Base-by-base conservation (phyloP, 306 rosid species). In the Prunus salicina region DNA sequence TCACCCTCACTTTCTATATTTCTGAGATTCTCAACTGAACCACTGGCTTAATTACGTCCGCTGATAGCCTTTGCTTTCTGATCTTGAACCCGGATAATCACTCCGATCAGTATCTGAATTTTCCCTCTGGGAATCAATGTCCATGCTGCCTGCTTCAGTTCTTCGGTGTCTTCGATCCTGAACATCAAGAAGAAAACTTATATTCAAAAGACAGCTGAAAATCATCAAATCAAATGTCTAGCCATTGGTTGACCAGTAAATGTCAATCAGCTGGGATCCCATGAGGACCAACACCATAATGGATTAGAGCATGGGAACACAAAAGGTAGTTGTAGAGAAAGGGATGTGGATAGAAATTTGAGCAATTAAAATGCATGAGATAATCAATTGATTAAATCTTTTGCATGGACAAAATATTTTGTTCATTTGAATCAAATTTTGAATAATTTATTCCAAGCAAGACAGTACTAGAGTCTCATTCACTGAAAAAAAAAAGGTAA, bases 111-210 rank as follows among this genome's bases (percentile, higher is more conserved):
- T 91, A 52, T 93, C 98, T 19, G 98, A 91, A 70, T 52, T 77
- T 66, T 87, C 96, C 78, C 76, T 89, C 76, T 89, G 96, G 27
- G 94, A 86, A 46, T 93, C 97, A 10, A 85, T 89, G 83, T 93
- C 97, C 78, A 76, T 84, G 84, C 91, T 91, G 27, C 78, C 85
- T 2, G 77, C 96, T 79, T 82, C 87, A 50, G 80, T 85, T 86
- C 96, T 88, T 70, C 96, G 78, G 77, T 79, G 84, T 86, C 98
- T 89, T 76, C 96, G 90, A 77, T 93, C 96, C 98, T 93, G 94
- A 82, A 71, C 65, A 79, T 69, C 45, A 53, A 75, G 34, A 19
- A 77, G 69, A 47, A 69, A 24, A 38, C n/a, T 34, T 8, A 5
- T n/a, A 11, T 14, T 30, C 2, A 69, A 28, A 69, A 49, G 34